Evolutionary conservation across 192 early-diverging fungal species (phyloP).

Genomic region (Diversispora eburnea): DNA sequence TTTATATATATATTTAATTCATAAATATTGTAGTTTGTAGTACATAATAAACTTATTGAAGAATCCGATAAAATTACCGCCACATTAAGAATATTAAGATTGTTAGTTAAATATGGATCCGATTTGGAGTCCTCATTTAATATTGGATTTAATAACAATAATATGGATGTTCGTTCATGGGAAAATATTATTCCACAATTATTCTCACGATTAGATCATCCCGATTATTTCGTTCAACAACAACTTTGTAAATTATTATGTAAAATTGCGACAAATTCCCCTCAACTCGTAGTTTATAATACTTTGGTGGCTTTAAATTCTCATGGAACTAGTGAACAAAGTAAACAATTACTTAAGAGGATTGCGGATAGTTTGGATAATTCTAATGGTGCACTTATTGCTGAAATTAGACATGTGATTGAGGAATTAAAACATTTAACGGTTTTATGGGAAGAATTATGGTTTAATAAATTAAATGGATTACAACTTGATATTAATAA

Average conservation of each 20-base stretch:
- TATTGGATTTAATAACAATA: slow-evolving; percentile 38
- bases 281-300: slow-evolving; percentile 67
- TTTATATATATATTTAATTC: neutral
- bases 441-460: slow-evolving; percentile 79
- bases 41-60: slow-evolving; percentile 29
- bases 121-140: slow-evolving; percentile 46
- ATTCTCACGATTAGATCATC: slow-evolving; percentile 68
- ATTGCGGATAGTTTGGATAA: slow-evolving; percentile 41
- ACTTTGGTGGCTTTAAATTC: slow-evolving; percentile 55
- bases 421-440: slow-evolving; percentile 65
- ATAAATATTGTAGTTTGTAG: neutral
- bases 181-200: slow-evolving; percentile 69
- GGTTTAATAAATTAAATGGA: slow-evolving; percentile 63
- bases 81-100: slow-evolving; percentile 57
- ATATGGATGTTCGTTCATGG: slow-evolving; percentile 48
- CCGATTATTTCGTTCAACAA: slow-evolving; percentile 50
- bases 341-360: slow-evolving; percentile 35
- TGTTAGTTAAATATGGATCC: slow-evolving; percentile 61
- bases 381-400: slow-evolving; percentile 43
- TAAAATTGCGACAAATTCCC: slow-evolving; percentile 55
- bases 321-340: slow-evolving; percentile 37
- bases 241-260: slow-evolving; percentile 52
- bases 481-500: slow-evolving; percentile 55
- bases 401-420: slow-evolving; percentile 53
- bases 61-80: slow-evolving; percentile 51